Percentiles rank a stretch among this genome's conserved stretches.
Conservation (phyloP, 2,329 filamentous ascomycete genomes). For the Sclerotinia minor region DNA sequence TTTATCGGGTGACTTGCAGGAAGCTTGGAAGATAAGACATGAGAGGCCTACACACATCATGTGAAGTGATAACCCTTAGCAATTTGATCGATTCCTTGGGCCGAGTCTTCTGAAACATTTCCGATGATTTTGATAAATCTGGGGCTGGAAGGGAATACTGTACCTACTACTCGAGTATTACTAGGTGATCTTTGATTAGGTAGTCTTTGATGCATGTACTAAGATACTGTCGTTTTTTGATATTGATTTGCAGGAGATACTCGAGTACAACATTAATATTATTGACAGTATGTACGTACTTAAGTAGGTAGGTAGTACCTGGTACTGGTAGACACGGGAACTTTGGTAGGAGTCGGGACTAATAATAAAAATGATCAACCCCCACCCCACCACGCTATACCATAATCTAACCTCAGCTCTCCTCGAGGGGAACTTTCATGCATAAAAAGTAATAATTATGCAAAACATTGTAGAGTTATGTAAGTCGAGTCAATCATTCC, state of each 20-base stretch:
- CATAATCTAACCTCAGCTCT: background rate
- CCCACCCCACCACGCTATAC: background rate
- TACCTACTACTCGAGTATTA: no score
- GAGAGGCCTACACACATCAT: background rate
- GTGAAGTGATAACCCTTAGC: background rate
- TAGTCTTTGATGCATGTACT: background rate
- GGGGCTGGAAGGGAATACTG: background rate
- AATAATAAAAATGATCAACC: background rate
- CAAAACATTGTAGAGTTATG: no score
- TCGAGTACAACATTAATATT: no score
- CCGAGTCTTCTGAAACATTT: slow-evolving; percentile 5
- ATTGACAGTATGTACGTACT: no score
- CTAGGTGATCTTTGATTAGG: background rate
- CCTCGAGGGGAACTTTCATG: background rate
- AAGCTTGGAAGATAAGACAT: background rate
- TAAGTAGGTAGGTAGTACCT: no score
- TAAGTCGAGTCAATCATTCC: background rate
- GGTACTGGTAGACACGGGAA: background rate
- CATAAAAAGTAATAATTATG: background rate
- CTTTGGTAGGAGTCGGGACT: background rate
- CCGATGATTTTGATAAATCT: background rate
- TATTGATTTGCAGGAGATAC: background rate
- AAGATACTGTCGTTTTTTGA: background rate
- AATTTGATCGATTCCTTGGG: slow-evolving; percentile 6
- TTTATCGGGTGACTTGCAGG: slow-evolving; percentile 7